Base-by-base conservation (phyloP, 805 yeast species). In the Candida germanica region DNA sequence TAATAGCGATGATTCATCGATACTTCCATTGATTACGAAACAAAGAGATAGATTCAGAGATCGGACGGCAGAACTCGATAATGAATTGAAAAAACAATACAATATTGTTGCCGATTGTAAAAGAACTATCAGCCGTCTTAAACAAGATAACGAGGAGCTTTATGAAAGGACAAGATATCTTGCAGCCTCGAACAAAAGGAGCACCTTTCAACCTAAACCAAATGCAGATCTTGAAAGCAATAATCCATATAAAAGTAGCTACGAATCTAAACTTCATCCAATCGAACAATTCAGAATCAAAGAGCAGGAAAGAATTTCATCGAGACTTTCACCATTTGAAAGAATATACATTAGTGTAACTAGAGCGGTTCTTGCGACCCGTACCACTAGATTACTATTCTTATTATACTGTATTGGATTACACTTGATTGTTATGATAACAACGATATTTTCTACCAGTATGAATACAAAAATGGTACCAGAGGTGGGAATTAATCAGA, bases 31-130 rank as follows among this genome's bases (percentile, higher is more conserved):
- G 35, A 78, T 93, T 19, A 88, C 96, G 10, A 89, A 91, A 53
- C 98, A 91, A 64, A 79, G 98, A 56, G 98, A 91, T 58, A 69
- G 98, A 44, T 88, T 89, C 68, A 79, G 94, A 50, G 73, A 77
- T n/a, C 73, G 87, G 36, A 87, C 83, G 51, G 76, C 75, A 39
- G 96, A 87, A 54, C 70, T 93, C 36, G 98, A 91, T 56, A 83
- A 83, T 38, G 95, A 87, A 49, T 51, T 81, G 25, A 79, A 84
- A 55, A 76, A 75, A 46, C 78, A 75, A 43, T 68, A 68, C 34
- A 55, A 62, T 14, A 67, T 70, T 26, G 69, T 82, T 18, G 70
- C 66, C 25, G 85, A 82, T 38, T 64, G 87, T 46, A 79, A 79
- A 41, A 59, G 82, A 35, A 87, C 87, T 48, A 61, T 85, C 25